These are phyloP conservation scores for Nakazawaea siamensis DNA, from an alignment of 805 yeast species.

Conservation along the genomic window DNA sequence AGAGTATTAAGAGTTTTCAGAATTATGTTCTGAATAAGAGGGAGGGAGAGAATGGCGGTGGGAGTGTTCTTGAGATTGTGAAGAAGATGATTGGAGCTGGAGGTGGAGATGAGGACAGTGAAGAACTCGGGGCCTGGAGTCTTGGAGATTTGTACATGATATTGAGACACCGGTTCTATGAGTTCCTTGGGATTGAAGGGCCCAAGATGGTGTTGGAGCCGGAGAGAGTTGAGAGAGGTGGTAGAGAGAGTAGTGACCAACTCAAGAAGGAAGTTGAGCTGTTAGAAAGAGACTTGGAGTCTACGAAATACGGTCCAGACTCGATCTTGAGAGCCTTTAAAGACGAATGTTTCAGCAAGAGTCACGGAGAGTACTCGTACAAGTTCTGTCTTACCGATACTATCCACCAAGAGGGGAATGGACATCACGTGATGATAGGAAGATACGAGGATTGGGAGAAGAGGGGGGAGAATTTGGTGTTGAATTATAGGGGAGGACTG, in stretches of 20 bases:
- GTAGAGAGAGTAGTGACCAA: background rate
- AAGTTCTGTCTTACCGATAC: slow-evolving; percentile 50
- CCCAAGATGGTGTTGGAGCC: background rate
- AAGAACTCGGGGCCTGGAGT: too few species aligned
- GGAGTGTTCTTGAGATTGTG: background rate
- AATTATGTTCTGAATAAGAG: slow-evolving; percentile 34
- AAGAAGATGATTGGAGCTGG: background rate
- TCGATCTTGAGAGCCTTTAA: slow-evolving; percentile 56
- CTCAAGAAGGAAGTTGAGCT: slow-evolving; percentile 3
- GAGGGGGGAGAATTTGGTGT: slow-evolving; percentile 8
- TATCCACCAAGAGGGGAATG: slow-evolving; percentile 45
- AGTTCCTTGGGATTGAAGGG: slow-evolving; percentile 4
- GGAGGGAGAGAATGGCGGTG: background rate
- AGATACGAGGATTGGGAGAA: slow-evolving; percentile 13
- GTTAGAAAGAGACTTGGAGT: slow-evolving; percentile 5
- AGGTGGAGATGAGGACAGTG: background rate
- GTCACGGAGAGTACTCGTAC: slow-evolving; percentile 67
- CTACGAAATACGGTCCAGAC: slow-evolving; percentile 42
- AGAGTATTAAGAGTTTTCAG: slow-evolving; percentile 49
- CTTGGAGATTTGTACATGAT: too few species aligned
- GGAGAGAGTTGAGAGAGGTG: background rate
- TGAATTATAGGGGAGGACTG: slow-evolving; percentile 51
- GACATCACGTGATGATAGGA: slow-evolving; percentile 46
- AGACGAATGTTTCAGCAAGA: slow-evolving; percentile 36
- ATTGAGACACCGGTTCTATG: background rate